phyloP scores from a whole-genome alignment of 192 early-diverging fungal genomes.

The Podila clonocystis region DNA sequence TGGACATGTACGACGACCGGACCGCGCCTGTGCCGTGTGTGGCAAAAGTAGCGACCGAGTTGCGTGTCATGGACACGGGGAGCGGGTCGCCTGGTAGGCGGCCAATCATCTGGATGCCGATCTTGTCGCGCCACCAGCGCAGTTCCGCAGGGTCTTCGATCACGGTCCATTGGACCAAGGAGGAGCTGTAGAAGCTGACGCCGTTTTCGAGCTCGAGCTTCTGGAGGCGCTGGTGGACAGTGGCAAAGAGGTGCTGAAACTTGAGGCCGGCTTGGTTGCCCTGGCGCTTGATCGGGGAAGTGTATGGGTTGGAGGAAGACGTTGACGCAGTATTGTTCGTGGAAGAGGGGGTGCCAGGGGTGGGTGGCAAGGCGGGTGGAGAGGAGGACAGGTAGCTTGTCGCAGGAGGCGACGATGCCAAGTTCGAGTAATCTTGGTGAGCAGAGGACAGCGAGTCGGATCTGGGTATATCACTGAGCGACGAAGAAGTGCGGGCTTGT shows the following conservation, averaged over 20 bases:
- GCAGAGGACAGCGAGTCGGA: conserved; percentile 8
- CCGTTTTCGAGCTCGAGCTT: conserved; percentile 43
- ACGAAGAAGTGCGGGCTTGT: background rate
- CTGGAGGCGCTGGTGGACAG: conserved; percentile 45
- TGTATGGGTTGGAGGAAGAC: conserved; percentile 22
- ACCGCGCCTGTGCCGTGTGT: background rate
- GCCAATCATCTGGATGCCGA: conserved; percentile 51
- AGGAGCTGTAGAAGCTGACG: conserved; percentile 24
- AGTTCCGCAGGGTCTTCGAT: conserved; percentile 44
- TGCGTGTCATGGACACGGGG: background rate
- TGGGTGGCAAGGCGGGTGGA: background rate
- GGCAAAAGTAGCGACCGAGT: no score
- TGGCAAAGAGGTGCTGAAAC: conserved; percentile 46
- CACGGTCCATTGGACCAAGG: conserved; percentile 47
- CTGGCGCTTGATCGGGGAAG: conserved; percentile 25
- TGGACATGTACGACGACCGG: conserved; percentile 26
- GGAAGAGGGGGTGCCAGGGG: conserved; percentile 4
- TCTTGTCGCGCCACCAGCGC: conserved; percentile 49
- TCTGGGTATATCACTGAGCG: background rate
- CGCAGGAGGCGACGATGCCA: conserved; percentile 4
- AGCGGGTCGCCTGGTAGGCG: conserved; percentile 24
- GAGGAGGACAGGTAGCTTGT: conserved; percentile 11
- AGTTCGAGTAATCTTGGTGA: background rate
- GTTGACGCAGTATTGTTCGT: conserved; percentile 3
- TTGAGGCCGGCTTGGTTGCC: conserved; percentile 50